Evolutionary conservation across 176 grass and related monocot genomes (phyloP).

Genomic region (Rhynchospora breviuscula): DNA sequence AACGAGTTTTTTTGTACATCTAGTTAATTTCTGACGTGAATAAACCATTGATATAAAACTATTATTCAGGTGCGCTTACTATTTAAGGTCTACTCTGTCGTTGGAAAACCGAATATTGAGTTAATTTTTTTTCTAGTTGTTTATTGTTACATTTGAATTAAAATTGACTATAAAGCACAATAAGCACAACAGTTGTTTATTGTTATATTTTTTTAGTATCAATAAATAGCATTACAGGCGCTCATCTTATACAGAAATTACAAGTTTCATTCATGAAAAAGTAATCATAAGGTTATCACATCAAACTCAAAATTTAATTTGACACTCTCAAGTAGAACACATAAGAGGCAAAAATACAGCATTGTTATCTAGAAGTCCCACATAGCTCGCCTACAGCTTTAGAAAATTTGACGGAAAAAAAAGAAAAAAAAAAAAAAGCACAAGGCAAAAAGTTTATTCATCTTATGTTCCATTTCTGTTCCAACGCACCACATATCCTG

Average conservation of each 20-base stretch:
- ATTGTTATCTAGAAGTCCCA: not conserved
- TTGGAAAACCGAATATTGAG: not conserved
- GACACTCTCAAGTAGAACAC: not conserved
- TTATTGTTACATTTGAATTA: not conserved
- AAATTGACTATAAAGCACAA: not conserved
- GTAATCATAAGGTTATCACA: not conserved
- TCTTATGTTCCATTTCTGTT: conserved; percentile 91
- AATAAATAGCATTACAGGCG: not conserved
- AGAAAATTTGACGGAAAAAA: conserved; percentile 1
- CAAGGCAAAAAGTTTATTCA: conserved; percentile 2
- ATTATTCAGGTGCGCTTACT: not conserved
- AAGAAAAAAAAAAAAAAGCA: not conserved
- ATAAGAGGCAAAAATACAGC: not conserved
- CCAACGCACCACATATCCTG: conserved; percentile 77
- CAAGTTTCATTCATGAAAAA: not conserved
- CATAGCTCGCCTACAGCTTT: not conserved
- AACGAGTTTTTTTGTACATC: not conserved
- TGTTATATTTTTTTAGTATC: not conserved
- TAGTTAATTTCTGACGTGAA: not conserved
- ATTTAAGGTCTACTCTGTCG: not conserved
- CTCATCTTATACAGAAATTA: not conserved
- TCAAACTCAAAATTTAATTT: conserved; percentile 3
- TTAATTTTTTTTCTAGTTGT: not conserved
- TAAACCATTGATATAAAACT: no score
- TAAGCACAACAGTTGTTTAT: not conserved